Conservation (phyloP, 495 filamentous ascomycete species). For the Sordaria brevicollis region DNA sequence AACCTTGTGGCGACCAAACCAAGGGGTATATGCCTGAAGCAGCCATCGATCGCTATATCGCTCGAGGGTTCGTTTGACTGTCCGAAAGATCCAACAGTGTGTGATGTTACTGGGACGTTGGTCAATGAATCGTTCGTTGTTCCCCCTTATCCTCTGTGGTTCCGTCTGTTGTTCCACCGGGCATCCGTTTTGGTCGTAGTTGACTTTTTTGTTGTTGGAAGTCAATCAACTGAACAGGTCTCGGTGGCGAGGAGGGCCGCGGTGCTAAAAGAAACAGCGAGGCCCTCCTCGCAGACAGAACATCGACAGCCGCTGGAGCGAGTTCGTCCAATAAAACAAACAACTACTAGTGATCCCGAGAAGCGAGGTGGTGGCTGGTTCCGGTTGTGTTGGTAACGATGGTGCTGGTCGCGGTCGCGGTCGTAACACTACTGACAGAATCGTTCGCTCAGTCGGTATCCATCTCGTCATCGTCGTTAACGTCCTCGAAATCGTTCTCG, state of each 20-base stretch:
- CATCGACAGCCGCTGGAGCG: not conserved
- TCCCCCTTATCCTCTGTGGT: not conserved
- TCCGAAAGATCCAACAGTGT: not conserved
- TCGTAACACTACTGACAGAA: not conserved
- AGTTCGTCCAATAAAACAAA: not conserved
- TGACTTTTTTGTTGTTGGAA: not conserved
- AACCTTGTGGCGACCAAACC: not conserved
- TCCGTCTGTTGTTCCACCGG: not conserved
- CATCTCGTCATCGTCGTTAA: constrained; percentile 44
- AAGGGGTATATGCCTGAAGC: not conserved
- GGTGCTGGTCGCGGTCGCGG: not conserved
- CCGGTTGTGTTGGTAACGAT: not conserved
- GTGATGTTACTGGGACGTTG: not conserved
- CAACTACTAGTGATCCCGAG: not conserved
- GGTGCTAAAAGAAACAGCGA: not conserved
- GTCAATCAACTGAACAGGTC: not conserved
- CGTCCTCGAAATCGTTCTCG: constrained; percentile 42
- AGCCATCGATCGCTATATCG: too few relatives aligned
- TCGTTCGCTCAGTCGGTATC: constrained; percentile 50
- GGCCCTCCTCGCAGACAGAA: not conserved
- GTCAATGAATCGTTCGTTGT: not conserved
- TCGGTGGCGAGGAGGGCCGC: not conserved
- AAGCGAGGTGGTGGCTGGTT: not conserved
- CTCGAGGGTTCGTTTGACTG: not conserved
- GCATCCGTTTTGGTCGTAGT: not conserved